These are phyloP conservation scores for Boletus pseudopeckii DNA, from an alignment of 768 basidiomycete species.

Conservation along the genomic window DNA sequence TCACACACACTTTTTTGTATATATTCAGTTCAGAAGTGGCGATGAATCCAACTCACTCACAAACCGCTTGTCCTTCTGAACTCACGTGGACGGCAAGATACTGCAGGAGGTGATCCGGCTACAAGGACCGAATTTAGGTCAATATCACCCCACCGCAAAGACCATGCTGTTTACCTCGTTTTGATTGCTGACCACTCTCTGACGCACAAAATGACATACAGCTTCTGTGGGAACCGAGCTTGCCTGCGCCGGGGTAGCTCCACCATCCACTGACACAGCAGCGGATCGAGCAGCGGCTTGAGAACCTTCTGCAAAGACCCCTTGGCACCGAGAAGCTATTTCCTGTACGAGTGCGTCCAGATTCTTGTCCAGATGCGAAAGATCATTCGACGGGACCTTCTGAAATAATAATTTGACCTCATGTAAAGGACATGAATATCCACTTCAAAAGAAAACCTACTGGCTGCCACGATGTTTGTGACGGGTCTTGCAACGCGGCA, in stretches of 20 bases:
- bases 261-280: slow-evolving; percentile 34
- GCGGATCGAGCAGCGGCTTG: slow-evolving; percentile 63
- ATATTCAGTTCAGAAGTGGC: slow-evolving; percentile 31
- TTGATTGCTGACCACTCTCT: slow-evolving; percentile 46
- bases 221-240: slow-evolving; percentile 30
- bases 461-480: slow-evolving; percentile 47
- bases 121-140: slow-evolving; percentile 27
- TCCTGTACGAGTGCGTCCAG: slow-evolving; percentile 62
- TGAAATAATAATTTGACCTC: slow-evolving; percentile 35
- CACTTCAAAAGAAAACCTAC: slow-evolving; percentile 41
- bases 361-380: slow-evolving; percentile 63
- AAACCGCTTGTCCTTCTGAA: slow-evolving; percentile 38
- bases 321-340: slow-evolving; percentile 56
- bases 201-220: slow-evolving; percentile 43
- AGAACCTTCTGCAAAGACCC: slow-evolving; percentile 60
- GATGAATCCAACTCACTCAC: slow-evolving; percentile 40
- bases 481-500: slow-evolving; percentile 44
- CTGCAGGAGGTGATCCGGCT: slow-evolving; percentile 47
- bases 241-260: slow-evolving; percentile 29
- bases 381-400: slow-evolving; percentile 47
- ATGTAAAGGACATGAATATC: slow-evolving; percentile 22
- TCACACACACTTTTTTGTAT: slow-evolving; percentile 52
- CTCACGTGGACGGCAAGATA: slow-evolving; percentile 50
- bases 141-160: slow-evolving; percentile 23
- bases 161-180: slow-evolving; percentile 46